Conservation (phyloP, 768 basidiomycete genomes). For the Neoboletus magnificus region DNA sequence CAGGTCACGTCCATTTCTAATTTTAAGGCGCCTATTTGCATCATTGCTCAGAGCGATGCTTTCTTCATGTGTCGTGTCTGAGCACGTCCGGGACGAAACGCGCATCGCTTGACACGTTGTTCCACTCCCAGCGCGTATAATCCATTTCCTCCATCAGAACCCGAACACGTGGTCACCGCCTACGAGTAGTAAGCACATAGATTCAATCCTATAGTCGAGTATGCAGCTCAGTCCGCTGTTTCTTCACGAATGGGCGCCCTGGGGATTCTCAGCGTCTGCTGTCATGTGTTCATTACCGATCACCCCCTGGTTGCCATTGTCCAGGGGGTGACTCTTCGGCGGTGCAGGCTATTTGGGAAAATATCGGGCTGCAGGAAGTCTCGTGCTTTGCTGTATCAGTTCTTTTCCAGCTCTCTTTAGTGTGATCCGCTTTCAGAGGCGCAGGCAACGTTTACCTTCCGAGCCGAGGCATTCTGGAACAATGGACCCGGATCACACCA, state of each 20-base stretch:
- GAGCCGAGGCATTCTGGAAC: constrained; percentile 13
- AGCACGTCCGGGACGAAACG: not conserved
- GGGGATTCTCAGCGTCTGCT: not conserved
- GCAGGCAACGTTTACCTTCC: constrained; percentile 2
- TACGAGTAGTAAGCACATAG: not conserved
- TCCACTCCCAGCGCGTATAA: not conserved
- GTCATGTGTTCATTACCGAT: not conserved
- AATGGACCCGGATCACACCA: not conserved
- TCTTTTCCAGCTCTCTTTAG: not conserved
- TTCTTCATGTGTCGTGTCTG: not conserved
- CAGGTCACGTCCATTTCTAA: not conserved
- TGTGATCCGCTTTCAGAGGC: constrained; percentile 8
- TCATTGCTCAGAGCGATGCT: constrained; percentile 10
- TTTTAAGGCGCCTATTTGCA: not conserved
- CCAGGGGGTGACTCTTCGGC: not conserved
- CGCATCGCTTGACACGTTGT: constrained; percentile 5
- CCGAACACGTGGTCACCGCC: constrained; percentile 2
- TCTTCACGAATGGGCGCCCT: not conserved
- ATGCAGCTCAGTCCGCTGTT: not conserved
- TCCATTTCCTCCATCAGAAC: not conserved
- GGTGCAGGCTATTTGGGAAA: not conserved
- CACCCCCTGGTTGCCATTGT: not conserved
- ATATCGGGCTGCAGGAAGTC: not conserved
- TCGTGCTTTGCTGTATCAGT: constrained; percentile 17
- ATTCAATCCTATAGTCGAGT: not conserved